phyloP scores from a whole-genome alignment of 1,284 basidiomycete genomes.

The Melampsora larici-populina region DNA sequence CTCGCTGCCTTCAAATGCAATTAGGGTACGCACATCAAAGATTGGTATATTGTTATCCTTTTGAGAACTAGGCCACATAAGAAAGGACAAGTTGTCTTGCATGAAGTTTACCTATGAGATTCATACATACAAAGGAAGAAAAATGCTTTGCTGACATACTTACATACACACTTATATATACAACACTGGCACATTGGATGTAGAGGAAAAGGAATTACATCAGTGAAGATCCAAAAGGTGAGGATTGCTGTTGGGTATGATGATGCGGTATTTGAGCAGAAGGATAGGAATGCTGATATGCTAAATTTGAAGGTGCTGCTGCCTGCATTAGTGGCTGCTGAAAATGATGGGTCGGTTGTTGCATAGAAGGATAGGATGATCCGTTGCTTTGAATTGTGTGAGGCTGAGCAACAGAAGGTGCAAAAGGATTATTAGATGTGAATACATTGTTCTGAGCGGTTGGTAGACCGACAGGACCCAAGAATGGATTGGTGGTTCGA shows the following conservation, averaged over 20 bases:
- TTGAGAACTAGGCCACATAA: too few relatives aligned
- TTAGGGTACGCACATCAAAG: too few relatives aligned
- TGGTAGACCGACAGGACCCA: background rate
- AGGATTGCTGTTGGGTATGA: background rate
- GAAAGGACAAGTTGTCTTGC: too few relatives aligned
- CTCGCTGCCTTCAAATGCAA: too few relatives aligned
- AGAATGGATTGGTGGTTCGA: background rate
- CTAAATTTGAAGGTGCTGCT: background rate
- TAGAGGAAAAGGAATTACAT: background rate
- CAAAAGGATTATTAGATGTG: background rate
- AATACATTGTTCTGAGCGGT: background rate
- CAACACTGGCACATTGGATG: background rate
- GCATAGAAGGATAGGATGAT: background rate
- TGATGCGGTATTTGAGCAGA: background rate
- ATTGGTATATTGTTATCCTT: too few relatives aligned
- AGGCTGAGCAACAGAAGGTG: background rate
- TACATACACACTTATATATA: background rate
- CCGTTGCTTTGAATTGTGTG: background rate
- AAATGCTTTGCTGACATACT: background rate
- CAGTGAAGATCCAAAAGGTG: constrained; percentile 4
- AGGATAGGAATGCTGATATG: background rate
- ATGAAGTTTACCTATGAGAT: too few relatives aligned
- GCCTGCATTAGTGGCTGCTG: background rate
- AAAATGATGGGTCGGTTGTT: background rate
- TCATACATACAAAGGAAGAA: background rate